A percentile compares a stretch with the other conserved stretches of the same genome.
Evolutionary conservation across 2,329 filamentous ascomycete species (phyloP).

Genomic region (Calonectria henricotiae): DNA sequence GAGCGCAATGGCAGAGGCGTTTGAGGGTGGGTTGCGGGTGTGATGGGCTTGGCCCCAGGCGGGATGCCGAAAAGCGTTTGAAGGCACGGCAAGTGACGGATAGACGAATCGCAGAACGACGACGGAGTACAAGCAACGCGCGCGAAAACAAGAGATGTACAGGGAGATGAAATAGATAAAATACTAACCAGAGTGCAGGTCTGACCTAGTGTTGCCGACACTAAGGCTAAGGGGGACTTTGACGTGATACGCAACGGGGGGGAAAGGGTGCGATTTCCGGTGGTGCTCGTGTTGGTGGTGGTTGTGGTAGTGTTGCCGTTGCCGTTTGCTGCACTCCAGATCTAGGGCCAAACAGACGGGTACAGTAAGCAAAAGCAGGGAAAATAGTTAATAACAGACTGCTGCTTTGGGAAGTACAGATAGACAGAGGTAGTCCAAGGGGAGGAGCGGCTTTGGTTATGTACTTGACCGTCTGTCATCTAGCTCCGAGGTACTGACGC

Average conservation of each 20-base stretch:
- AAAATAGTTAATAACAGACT: slow-evolving; percentile 48
- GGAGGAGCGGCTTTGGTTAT: slow-evolving; percentile 53
- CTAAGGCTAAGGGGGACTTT: slow-evolving; percentile 18
- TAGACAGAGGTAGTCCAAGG: slow-evolving; percentile 43
- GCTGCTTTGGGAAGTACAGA: slow-evolving; percentile 49
- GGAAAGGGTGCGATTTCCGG: slow-evolving; percentile 20
- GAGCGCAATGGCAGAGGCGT: slow-evolving; percentile 22
- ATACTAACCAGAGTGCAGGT: slow-evolving; percentile 28
- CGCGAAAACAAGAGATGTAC: slow-evolving; percentile 12
- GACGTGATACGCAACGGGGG: slow-evolving; percentile 29
- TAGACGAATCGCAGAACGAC: slow-evolving; percentile 44
- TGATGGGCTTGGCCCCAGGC: slow-evolving; percentile 44
- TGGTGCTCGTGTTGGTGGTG: slow-evolving; percentile 30
- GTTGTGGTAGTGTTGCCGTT: slow-evolving; percentile 35
- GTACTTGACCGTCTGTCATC: slow-evolving; percentile 50
- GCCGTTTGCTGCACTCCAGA: slow-evolving; percentile 36
- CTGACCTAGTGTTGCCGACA: slow-evolving; percentile 25
- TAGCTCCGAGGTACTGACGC: slow-evolving; percentile 44
- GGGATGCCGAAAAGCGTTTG: slow-evolving; percentile 48
- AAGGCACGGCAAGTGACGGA: slow-evolving; percentile 50
- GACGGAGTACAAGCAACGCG: slow-evolving; percentile 41
- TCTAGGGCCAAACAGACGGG: slow-evolving; percentile 38
- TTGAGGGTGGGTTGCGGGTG: slow-evolving; percentile 40
- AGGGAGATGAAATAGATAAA: slow-evolving; percentile 2
- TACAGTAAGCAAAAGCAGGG: slow-evolving; percentile 38